Evolutionary conservation across 129 eudicot genomes (phyloP).

Genomic region (Artemisia tridentata): DNA sequence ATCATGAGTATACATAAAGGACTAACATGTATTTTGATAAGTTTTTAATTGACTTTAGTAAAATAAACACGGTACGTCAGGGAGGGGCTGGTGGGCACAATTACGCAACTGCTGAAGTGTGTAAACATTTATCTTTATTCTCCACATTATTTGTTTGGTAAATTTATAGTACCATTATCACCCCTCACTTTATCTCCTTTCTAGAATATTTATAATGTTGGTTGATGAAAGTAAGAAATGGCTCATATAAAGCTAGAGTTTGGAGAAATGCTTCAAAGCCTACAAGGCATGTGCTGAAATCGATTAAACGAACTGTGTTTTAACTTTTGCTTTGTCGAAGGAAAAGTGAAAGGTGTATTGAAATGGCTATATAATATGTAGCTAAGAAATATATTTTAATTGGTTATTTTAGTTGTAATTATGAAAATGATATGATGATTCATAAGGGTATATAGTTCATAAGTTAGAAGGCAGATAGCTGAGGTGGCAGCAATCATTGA

Average conservation of each 20-base stretch:
- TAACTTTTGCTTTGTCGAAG: conserved; percentile 5
- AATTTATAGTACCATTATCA: no score
- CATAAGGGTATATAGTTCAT: not conserved
- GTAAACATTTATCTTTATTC: no score
- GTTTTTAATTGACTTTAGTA: not conserved
- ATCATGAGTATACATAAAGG: not conserved
- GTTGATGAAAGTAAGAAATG: not conserved
- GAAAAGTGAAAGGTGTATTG: not conserved
- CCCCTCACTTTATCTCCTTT: not conserved
- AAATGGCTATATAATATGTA: not conserved
- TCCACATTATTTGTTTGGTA: no score
- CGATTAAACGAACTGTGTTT: not conserved
- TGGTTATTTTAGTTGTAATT: not conserved
- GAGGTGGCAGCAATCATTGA: not conserved
- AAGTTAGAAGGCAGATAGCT: not conserved
- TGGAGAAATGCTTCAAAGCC: not conserved
- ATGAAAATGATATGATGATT: not conserved
- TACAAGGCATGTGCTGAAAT: conserved; percentile 2
- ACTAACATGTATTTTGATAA: not conserved
- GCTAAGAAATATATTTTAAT: not conserved
- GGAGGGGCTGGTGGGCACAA: no score
- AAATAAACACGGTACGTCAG: not conserved
- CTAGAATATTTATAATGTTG: not conserved
- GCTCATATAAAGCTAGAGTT: conserved; percentile 7
- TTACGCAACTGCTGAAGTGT: no score